These are phyloP conservation scores for Nicotiana paniculata DNA, from an alignment of 257 asterid genomes.

Conservation along the genomic window DNA sequence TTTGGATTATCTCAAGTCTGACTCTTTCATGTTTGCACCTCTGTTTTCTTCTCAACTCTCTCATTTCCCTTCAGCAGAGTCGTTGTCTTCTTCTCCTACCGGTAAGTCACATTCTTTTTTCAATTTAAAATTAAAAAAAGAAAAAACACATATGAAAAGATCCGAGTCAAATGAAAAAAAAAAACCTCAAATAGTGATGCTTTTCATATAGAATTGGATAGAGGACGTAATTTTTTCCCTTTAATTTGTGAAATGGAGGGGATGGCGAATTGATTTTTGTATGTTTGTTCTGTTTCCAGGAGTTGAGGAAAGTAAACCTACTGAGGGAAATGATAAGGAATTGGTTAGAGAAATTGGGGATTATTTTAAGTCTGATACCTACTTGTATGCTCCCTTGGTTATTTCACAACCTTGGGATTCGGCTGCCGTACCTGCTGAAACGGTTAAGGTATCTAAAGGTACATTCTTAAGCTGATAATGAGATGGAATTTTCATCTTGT, in stretches of 20 bases:
- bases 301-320: slow-evolving; percentile 15
- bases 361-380: slow-evolving; percentile 37
- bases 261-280: neutral
- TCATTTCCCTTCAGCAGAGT: slow-evolving; percentile 9
- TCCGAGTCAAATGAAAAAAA: too few relatives aligned
- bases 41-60: slow-evolving; percentile 15
- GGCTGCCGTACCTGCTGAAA: neutral
- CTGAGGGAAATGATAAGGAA: slow-evolving; percentile 8
- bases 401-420: slow-evolving; percentile 6
- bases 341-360: slow-evolving; percentile 14
- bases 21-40: slow-evolving; percentile 45
- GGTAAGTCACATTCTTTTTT: neutral
- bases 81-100: neutral
- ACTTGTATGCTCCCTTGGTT: slow-evolving; percentile 43
- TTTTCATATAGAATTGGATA: too few relatives aligned
- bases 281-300: slow-evolving; percentile 14
- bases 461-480: neutral
- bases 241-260: neutral
- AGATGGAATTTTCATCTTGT: neutral
- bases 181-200: neutral
- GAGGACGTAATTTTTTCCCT: too few relatives aligned
- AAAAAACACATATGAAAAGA: too few relatives aligned
- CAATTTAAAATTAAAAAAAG: too few relatives aligned
- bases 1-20: slow-evolving; percentile 39
- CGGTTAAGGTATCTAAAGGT: slow-evolving; percentile 18